These are phyloP conservation scores for Zalaria sp. DNA, from an alignment of 2,329 filamentous ascomycete species.

Conservation along the genomic window DNA sequence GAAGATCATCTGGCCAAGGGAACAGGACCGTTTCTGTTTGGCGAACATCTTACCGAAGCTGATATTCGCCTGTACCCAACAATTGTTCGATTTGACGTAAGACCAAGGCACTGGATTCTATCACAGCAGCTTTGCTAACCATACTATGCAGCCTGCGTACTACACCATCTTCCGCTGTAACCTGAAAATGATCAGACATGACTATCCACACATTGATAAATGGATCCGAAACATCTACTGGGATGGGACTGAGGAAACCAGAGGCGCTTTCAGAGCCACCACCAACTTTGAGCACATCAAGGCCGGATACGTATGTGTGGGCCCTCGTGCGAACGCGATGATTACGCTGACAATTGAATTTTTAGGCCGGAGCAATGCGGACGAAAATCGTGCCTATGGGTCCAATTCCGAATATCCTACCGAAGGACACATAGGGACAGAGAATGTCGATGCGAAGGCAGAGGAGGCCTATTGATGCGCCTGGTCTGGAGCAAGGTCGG, in stretches of 20 bases:
- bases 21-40: constrained; percentile 56
- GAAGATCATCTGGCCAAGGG: constrained; percentile 52
- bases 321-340: too few relatives aligned
- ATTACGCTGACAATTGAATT: too few relatives aligned
- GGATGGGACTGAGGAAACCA: constrained; percentile 27
- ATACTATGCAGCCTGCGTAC: constrained; percentile 39
- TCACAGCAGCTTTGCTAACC: constrained; percentile 9
- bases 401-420: constrained; percentile 13
- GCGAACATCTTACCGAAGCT: constrained; percentile 61
- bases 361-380: constrained; percentile 6
- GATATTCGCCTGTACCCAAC: constrained; percentile 63
- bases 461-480: too few relatives aligned
- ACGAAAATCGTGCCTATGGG: constrained; percentile 11
- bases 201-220: constrained; percentile 36
- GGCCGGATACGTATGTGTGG: constrained; percentile 8
- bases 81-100: constrained; percentile 52
- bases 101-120: too few relatives aligned
- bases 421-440: constrained; percentile 31
- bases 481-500: too few relatives aligned
- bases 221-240: constrained; percentile 35
- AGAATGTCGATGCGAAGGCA: neutral
- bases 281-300: constrained; percentile 25
- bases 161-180: constrained; percentile 77
- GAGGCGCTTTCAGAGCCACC: constrained; percentile 29
- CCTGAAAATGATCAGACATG: constrained; percentile 46